Conservation (phyloP, 495 filamentous ascomycete genomes). For the Aspergillus leporis region DNA sequence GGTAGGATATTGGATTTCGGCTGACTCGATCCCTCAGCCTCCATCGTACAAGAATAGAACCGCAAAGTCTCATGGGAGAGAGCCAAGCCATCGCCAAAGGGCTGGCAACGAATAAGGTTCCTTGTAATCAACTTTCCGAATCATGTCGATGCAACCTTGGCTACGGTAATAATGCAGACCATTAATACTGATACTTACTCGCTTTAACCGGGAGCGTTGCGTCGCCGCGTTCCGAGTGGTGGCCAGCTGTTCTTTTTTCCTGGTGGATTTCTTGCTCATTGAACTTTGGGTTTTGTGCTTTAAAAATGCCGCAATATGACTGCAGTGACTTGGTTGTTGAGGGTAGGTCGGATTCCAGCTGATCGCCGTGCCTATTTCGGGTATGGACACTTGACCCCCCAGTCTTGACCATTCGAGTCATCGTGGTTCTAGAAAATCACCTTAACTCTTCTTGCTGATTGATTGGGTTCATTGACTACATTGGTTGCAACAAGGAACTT, state of each 20-base stretch:
- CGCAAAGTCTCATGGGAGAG: slow-evolving; percentile 7
- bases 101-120: slow-evolving; percentile 28
- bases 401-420: background rate
- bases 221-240: slow-evolving; percentile 15
- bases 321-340: background rate
- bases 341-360: background rate
- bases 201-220: slow-evolving; percentile 16
- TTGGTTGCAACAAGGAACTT: background rate
- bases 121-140: background rate
- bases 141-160: slow-evolving; percentile 26
- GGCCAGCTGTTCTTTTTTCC: slow-evolving; percentile 1
- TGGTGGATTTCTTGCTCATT: background rate
- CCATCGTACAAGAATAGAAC: background rate
- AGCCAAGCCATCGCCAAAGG: slow-evolving; percentile 26
- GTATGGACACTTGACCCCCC: background rate
- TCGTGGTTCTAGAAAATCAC: background rate
- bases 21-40: background rate
- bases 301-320: background rate
- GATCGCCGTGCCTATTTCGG: background rate
- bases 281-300: background rate
- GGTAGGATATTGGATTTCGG: background rate
- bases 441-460: background rate
- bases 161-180: slow-evolving; percentile 8
- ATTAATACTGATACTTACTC: slow-evolving; percentile 10
- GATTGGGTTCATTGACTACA: background rate